Evolutionary conservation across 2,329 filamentous ascomycete species (phyloP).

Genomic region (Colletotrichum simmondsii): DNA sequence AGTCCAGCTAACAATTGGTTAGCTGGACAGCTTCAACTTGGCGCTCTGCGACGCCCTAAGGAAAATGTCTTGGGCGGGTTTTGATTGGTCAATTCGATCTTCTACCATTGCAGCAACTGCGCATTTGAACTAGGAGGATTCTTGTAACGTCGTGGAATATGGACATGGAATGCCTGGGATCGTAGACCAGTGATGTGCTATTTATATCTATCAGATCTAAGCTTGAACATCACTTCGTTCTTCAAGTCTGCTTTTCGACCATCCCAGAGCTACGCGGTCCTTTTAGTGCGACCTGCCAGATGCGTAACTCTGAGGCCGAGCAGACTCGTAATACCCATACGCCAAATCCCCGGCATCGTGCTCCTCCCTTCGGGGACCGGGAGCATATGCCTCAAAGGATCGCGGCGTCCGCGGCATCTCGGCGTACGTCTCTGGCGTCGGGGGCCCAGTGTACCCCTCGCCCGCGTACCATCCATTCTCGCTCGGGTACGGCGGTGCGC

Average conservation of each 20-base stretch:
- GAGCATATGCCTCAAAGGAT: conserved; percentile 19
- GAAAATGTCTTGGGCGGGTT: neutral
- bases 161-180: conserved; percentile 5
- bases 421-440: conserved; percentile 5
- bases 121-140: neutral
- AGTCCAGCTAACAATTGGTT: too few species aligned
- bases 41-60: too few species aligned
- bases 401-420: conserved; percentile 20
- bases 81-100: too few species aligned
- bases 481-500: neutral
- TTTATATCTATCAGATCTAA: neutral
- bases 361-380: conserved; percentile 12
- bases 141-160: neutral
- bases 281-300: conserved; percentile 26
- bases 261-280: neutral
- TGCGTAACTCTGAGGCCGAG: conserved; percentile 21
- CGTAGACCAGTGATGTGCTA: neutral
- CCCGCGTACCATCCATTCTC: conserved; percentile 21
- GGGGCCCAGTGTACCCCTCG: conserved; percentile 9
- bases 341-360: neutral
- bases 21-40: too few species aligned
- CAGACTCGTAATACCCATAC: conserved; percentile 15
- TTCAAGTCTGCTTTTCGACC: neutral
- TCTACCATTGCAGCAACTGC: neutral
- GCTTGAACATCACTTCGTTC: neutral